Evolutionary conservation across 768 basidiomycete species (phyloP), one percentile per base, ranked within the genome.

Genomic region (Leccinum variicolor): DNA sequence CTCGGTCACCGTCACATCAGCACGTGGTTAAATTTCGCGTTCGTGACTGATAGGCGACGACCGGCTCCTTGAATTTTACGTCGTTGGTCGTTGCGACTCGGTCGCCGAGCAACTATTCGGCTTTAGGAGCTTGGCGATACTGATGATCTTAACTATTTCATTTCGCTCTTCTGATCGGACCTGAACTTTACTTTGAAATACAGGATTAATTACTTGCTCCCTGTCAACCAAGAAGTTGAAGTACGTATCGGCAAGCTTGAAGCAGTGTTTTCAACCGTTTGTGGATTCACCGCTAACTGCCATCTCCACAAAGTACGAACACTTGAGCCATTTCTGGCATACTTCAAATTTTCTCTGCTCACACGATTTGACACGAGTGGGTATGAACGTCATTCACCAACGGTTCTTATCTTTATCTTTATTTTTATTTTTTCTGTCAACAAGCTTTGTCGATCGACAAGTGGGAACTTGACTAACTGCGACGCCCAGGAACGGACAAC

Each of bases 1-100:
- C 46, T 58, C 51, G 26, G 59, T 54, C 52, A 50, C 49, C 58
- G 15, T 53, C 61, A 62, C 54, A 60, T 47, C 45, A 60, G 10
- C 36, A 46, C 26, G 26, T 47, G 43, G 28, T 39, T 33, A 33
- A 33, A 13, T 33, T 33, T 33, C 13, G 31, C 31, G 13, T 33
- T 33, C n/a, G n/a, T n/a, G n/a, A 13, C 31, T 33, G 31, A 33
- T 33, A 33, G 31, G 31, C 31, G 31, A 33, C 13, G 17, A 49
- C 31, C 8, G 19, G 28, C 50, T 50, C 29, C 50, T 26, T 31
- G 19, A 33, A 31, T 39, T 50, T 50, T 50, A 50, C 50, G 50
- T 50, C 50, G 29, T 50, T 21, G 33, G 50, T 31, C 26, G 48
- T 8, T 25, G 6, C 21, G 21, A 11, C 39, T 39, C 25, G 17